Evolutionary conservation across 106 monocot species (phyloP).

Genomic region (Ottelia alismoides): DNA sequence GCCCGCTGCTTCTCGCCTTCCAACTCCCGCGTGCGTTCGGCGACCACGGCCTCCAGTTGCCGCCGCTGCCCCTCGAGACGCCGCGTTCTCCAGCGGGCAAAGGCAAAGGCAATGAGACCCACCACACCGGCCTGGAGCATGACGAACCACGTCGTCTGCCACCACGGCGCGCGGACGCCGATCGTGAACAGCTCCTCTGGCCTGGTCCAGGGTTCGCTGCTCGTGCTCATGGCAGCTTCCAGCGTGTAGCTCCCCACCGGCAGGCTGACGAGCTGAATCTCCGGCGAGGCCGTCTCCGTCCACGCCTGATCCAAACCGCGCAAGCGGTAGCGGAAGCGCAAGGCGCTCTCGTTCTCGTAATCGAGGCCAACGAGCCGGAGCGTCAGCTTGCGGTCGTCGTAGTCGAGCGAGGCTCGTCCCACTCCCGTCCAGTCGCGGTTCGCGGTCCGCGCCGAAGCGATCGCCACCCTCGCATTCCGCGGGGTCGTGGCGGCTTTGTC

Average conservation of each 20-base stretch:
- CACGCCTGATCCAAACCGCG: not conserved
- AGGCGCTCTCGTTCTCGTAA: not conserved
- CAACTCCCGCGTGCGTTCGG: not conserved
- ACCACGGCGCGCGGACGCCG: not conserved
- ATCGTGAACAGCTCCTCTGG: not conserved
- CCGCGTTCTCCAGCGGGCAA: not conserved
- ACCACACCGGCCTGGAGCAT: not conserved
- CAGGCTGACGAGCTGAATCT: not conserved
- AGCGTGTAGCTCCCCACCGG: not conserved
- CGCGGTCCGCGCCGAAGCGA: not conserved
- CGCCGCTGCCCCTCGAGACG: not conserved
- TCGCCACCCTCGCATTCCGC: not conserved
- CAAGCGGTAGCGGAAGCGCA: not conserved
- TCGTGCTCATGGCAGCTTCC: not conserved
- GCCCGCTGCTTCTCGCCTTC: no score
- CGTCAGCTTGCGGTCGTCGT: not conserved
- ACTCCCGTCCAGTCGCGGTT: not conserved
- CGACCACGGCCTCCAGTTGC: not conserved
- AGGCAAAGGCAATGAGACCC: not conserved
- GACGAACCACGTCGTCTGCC: not conserved
- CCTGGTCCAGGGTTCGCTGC: not conserved
- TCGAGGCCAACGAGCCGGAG: not conserved
- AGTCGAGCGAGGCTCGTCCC: not conserved
- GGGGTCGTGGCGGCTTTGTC: not conserved
- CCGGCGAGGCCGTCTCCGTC: not conserved